Conservation (phyloP, 2,329 filamentous ascomycete genomes). For the Anthostomella pinea region DNA sequence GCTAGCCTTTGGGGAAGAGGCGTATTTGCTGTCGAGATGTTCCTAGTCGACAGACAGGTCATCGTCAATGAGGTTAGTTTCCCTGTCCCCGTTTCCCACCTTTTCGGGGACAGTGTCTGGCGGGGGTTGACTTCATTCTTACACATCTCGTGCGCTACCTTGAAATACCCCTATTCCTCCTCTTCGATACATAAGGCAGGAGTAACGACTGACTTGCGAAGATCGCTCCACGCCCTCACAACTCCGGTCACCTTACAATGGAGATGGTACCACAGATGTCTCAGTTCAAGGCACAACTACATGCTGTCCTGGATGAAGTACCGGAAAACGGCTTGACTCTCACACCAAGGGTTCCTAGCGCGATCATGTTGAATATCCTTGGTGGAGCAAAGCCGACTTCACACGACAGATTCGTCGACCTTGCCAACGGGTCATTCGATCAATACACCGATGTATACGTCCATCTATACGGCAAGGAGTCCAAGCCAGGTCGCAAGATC, state of each 20-base stretch:
- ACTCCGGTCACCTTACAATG: constrained; percentile 93
- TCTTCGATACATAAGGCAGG: no score
- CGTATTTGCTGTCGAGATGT: constrained; percentile 96
- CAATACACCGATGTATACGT: constrained; percentile 54
- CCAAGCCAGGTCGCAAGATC: constrained; percentile 88
- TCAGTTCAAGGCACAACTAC: constrained; percentile 88
- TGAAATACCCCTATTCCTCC: no score
- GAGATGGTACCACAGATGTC: constrained; percentile 83
- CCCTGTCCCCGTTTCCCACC: no score
- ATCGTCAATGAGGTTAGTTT: constrained; percentile 71
- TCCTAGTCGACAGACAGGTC: constrained; percentile 72
- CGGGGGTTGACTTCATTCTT: no score
- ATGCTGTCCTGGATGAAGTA: constrained; percentile 70
- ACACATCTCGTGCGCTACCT: no score
- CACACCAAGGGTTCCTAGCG: constrained; percentile 55
- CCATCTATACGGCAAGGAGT: constrained; percentile 89
- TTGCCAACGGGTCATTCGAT: constrained; percentile 43
- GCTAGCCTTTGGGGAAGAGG: constrained; percentile 81
- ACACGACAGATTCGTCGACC: constrained; percentile 51
- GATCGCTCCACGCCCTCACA: constrained; percentile 55
- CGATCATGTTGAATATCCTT: constrained; percentile 80
- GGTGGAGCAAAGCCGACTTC: constrained; percentile 65
- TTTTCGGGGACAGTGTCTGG: no score
- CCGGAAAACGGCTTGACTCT: constrained; percentile 54
- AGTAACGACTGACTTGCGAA: no score